A percentile compares a stretch with the other conserved stretches of the same genome.
Conservation (phyloP, 1,284 basidiomycete genomes). For the Termitomyces sp. region DNA sequence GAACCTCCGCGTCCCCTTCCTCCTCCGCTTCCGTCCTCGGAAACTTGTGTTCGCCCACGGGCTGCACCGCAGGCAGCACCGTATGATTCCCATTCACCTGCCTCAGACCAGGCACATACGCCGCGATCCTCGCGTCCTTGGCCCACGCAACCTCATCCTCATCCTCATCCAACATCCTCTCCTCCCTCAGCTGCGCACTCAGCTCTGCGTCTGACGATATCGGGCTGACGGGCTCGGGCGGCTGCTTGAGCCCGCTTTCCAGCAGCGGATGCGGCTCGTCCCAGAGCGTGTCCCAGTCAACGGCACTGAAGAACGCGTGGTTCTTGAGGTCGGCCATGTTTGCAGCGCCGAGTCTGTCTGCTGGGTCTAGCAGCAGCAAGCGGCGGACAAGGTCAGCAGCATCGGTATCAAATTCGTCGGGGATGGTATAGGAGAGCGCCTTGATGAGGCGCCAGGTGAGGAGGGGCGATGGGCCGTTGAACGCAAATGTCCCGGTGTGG, state of each 20-base stretch:
- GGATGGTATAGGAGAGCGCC: conserved; percentile 67
- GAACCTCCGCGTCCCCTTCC: not conserved
- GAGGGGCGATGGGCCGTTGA: conserved; percentile 83
- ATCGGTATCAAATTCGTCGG: conserved; percentile 64
- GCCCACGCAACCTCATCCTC: conserved; percentile 15
- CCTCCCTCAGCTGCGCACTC: conserved; percentile 15
- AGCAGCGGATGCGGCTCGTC: conserved; percentile 55
- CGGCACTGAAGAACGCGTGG: conserved; percentile 72
- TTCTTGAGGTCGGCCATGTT: conserved; percentile 57
- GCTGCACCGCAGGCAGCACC: not conserved
- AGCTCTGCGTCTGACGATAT: conserved; percentile 12
- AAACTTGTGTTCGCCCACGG: conserved; percentile 8
- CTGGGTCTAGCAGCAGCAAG: conserved; percentile 70
- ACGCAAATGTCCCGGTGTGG: conserved; percentile 90
- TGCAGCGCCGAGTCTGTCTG: conserved; percentile 63
- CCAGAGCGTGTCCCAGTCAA: conserved; percentile 78
- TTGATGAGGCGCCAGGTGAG: conserved; percentile 81
- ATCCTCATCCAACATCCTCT: conserved; percentile 12
- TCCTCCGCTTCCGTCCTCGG: conserved; percentile 3
- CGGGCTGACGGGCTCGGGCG: conserved; percentile 1
- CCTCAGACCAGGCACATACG: conserved; percentile 15
- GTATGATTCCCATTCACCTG: conserved; percentile 1
- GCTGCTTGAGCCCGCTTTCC: conserved; percentile 22
- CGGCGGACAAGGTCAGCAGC: conserved; percentile 65
- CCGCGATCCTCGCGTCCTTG: conserved; percentile 11